phyloP scores from a whole-genome alignment of 768 basidiomycete genomes.

The Mycena kentingensis region DNA sequence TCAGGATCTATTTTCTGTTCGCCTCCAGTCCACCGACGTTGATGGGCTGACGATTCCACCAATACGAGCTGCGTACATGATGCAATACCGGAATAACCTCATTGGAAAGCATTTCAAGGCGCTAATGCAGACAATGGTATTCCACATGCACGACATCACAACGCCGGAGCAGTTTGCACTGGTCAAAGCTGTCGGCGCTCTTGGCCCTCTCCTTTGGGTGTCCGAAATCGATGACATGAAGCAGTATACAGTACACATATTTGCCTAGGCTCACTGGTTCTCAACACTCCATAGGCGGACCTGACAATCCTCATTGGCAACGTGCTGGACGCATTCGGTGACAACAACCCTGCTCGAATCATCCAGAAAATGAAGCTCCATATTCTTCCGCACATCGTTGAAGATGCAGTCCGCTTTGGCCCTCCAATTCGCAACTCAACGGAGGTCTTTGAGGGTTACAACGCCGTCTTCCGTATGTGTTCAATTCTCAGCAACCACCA shows the following conservation, averaged over 20 bases:
- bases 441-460: constrained; percentile 42
- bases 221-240: constrained; percentile 22
- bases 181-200: constrained; percentile 16
- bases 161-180: constrained; percentile 6
- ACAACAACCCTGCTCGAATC: constrained; percentile 36
- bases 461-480: constrained; percentile 39
- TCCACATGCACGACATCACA: constrained; percentile 6
- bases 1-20: constrained; percentile 25
- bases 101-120: constrained; percentile 31
- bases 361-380: constrained; percentile 36
- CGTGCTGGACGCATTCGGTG: constrained; percentile 35
- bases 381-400: constrained; percentile 29
- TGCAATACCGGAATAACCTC: constrained; percentile 18
- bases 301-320: constrained; percentile 34
- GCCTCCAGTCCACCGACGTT: constrained; percentile 29
- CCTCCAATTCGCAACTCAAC: constrained; percentile 37
- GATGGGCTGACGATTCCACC: constrained; percentile 22
- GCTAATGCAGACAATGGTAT: constrained; percentile 18
- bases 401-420: constrained; percentile 35
- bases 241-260: constrained; percentile 23
- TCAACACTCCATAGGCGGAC: constrained; percentile 27
- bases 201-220: constrained; percentile 22
- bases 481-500: constrained; percentile 38
- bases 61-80: constrained; percentile 18
- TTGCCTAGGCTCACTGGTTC: neutral